These are phyloP conservation scores for Brachypodium distachyon DNA, from an alignment of 202 grass and related monocot species.

Conservation along the genomic window DNA sequence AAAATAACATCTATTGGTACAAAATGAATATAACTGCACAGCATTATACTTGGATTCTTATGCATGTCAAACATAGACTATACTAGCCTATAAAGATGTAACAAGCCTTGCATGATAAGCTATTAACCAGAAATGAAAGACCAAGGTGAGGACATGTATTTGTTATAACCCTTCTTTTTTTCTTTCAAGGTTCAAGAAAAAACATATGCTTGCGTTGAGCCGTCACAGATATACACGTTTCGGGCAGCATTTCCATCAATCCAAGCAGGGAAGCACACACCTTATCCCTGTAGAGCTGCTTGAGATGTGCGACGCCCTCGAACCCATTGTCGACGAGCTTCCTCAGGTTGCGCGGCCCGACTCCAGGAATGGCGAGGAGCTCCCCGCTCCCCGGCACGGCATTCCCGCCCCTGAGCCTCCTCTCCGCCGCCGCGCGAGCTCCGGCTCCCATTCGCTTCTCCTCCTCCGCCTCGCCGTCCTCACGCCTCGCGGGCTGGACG, in stretches of 20 bases:
- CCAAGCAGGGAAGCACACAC: constrained; percentile 1
- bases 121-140: neutral
- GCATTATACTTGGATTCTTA: neutral
- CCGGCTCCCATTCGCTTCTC: constrained; percentile 5
- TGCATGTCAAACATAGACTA: neutral
- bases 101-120: neutral
- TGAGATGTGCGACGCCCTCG: constrained; percentile 77
- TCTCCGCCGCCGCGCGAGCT: constrained; percentile 15
- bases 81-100: neutral
- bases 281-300: constrained; percentile 94
- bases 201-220: neutral
- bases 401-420: constrained; percentile 43
- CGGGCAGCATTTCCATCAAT: neutral
- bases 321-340: constrained; percentile 97
- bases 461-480: neutral
- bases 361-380: constrained; percentile 72
- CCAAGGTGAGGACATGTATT: neutral
- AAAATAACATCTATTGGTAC: too few species aligned
- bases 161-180: neutral
- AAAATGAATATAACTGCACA: too few species aligned
- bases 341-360: constrained; percentile 81
- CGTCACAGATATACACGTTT: neutral
- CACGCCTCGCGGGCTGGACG: constrained; percentile 16
- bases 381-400: constrained; percentile 38
- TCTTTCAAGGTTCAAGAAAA: neutral